phyloP scores from a whole-genome alignment of 108 stramenopile genomes.

The Schizochytrium sp. region DNA sequence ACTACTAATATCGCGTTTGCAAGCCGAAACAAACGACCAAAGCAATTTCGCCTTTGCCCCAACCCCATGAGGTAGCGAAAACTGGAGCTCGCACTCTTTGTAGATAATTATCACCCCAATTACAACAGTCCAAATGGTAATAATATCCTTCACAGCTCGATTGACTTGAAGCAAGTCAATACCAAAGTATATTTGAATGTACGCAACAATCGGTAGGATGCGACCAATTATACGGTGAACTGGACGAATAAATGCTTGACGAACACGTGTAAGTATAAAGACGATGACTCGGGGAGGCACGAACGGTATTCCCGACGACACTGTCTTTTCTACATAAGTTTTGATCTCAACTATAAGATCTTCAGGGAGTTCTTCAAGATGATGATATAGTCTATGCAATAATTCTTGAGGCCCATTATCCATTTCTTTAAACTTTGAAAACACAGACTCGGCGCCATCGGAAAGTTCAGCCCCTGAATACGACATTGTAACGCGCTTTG shows the following conservation, averaged over 20 bases:
- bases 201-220: conserved; percentile 26
- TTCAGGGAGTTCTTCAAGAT: not conserved
- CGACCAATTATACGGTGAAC: conserved; percentile 18
- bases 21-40: not conserved
- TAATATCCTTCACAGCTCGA: not conserved
- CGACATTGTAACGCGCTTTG: not conserved
- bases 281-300: not conserved
- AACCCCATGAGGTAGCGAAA: not conserved
- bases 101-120: conserved; percentile 8
- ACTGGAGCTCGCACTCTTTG: conserved; percentile 45
- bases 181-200: conserved; percentile 58
- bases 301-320: not conserved
- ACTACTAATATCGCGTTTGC: no score
- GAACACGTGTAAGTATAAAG: conserved; percentile 19
- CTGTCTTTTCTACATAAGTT: not conserved
- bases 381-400: not conserved
- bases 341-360: not conserved
- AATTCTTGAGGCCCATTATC: not conserved
- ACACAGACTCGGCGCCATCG: not conserved
- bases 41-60: not conserved
- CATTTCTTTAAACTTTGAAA: not conserved
- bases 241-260: conserved; percentile 7
- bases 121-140: conserved; percentile 17
- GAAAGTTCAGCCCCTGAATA: not conserved
- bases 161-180: not conserved